These are phyloP conservation scores for Onygenales sp. DNA, from an alignment of 2,329 filamentous ascomycete genomes.

Conservation along the genomic window DNA sequence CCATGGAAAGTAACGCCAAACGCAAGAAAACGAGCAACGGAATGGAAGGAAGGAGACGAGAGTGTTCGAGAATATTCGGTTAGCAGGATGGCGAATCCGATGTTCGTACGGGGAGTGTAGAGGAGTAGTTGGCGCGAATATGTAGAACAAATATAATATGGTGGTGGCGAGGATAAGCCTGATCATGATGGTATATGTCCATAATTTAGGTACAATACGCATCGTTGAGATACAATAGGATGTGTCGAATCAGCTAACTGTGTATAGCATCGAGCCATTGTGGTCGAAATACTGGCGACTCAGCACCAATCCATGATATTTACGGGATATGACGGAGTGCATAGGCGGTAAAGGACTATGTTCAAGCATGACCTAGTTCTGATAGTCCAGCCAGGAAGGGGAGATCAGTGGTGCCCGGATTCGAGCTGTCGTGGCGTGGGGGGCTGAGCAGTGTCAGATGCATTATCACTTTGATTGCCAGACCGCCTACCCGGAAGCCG, in stretches of 20 bases:
- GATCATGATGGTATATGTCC: neutral
- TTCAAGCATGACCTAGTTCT: no score
- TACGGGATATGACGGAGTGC: neutral
- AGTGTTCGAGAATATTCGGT: neutral
- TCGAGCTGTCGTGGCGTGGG: constrained; percentile 12
- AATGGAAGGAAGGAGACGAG: neutral
- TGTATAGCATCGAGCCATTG: neutral
- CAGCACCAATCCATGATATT: neutral
- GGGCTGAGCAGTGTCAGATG: neutral
- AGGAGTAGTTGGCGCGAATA: neutral
- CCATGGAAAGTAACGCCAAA: neutral
- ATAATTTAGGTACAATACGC: neutral
- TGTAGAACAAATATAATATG: neutral
- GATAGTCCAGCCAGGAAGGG: neutral
- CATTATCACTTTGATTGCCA: neutral
- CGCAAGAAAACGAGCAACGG: neutral
- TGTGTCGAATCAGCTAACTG: neutral
- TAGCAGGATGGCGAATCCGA: neutral
- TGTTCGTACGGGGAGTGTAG: neutral
- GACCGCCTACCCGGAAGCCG: constrained; percentile 1
- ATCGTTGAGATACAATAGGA: neutral
- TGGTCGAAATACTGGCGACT: no score
- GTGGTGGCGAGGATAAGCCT: neutral
- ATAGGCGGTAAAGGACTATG: no score
- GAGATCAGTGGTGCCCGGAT: constrained; percentile 5